A percentile compares a stretch with the other conserved stretches of the same genome.
These are phyloP conservation scores for Aegilops bicornis DNA, from an alignment of 176 grass and related monocot species.

Conservation along the genomic window DNA sequence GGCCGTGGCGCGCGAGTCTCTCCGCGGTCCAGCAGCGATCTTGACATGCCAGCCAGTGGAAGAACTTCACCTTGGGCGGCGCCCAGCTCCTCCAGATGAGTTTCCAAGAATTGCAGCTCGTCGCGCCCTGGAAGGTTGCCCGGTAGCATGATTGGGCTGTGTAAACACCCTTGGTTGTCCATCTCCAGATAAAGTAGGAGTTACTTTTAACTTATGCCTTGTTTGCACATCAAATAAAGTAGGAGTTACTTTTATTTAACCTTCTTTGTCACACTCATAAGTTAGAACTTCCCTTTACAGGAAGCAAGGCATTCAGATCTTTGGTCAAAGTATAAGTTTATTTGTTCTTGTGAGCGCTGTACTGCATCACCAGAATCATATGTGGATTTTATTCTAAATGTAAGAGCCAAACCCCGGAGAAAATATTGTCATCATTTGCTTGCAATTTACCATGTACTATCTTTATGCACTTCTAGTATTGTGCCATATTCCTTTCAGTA, in stretches of 20 bases:
- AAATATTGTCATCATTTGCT: conserved; percentile 21
- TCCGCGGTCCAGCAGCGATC: too few relatives aligned
- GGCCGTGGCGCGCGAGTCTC: too few relatives aligned
- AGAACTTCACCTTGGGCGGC: too few relatives aligned
- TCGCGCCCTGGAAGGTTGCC: too few relatives aligned
- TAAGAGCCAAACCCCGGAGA: conserved; percentile 46
- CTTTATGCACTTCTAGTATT: conserved; percentile 1
- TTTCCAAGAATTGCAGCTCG: too few relatives aligned
- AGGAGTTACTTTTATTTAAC: neutral
- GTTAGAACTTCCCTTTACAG: conserved; percentile 35
- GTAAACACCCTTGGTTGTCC: too few relatives aligned
- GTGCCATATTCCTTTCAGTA: neutral
- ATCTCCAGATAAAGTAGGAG: too few relatives aligned
- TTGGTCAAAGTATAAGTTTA: conserved; percentile 81
- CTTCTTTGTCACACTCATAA: conserved; percentile 13
- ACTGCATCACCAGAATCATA: conserved; percentile 48
- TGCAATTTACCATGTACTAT: neutral
- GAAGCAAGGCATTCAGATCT: conserved; percentile 61
- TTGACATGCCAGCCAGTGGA: too few relatives aligned
- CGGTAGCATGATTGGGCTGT: too few relatives aligned
- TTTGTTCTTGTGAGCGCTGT: conserved; percentile 77
- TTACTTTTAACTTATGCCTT: too few relatives aligned
- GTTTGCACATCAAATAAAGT: neutral
- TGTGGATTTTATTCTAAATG: conserved; percentile 75
- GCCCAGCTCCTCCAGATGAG: too few relatives aligned